A percentile compares a stretch with the other conserved stretches of the same genome.
These are phyloP conservation scores for Aspergillus novoparasiticus DNA, from an alignment of 2,329 filamentous ascomycete species.

Conservation along the genomic window DNA sequence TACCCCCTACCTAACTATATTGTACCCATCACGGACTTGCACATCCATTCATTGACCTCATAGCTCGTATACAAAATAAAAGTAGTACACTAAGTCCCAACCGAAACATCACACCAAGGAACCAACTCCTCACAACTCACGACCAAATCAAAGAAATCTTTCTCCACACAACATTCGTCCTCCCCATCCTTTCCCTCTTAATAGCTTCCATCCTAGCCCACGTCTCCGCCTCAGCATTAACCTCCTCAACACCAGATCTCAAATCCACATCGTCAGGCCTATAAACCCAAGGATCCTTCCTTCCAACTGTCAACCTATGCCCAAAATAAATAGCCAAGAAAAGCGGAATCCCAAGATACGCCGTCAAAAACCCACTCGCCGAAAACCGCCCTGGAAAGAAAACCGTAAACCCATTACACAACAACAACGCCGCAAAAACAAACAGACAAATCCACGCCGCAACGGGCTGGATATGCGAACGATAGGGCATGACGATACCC, in stretches of 20 bases:
- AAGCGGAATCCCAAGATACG: slow-evolving; percentile 61
- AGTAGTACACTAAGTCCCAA: background rate
- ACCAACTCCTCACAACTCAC: background rate
- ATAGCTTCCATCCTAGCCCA: background rate
- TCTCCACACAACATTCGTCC: background rate
- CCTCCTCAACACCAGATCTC: background rate
- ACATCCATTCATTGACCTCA: background rate
- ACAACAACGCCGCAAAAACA: slow-evolving; percentile 60
- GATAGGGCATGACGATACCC: slow-evolving; percentile 59
- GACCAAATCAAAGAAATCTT: background rate
- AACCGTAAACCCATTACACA: slow-evolving; percentile 68
- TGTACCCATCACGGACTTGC: background rate
- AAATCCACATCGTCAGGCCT: background rate
- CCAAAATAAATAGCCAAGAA: slow-evolving; percentile 56
- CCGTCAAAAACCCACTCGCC: slow-evolving; percentile 64
- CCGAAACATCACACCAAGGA: background rate
- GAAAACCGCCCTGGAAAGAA: slow-evolving; percentile 27
- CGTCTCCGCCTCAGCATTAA: background rate
- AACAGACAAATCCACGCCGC: slow-evolving; percentile 60
- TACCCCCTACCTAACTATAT: background rate
- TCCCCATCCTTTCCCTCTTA: background rate
- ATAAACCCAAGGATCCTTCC: background rate
- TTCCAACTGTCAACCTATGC: slow-evolving; percentile 20
- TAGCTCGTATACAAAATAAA: background rate
- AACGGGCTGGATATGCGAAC: slow-evolving; percentile 62